These are phyloP conservation scores for Krasilnikovozyma curviuscula DNA, from an alignment of 768 basidiomycete genomes.

Conservation along the genomic window DNA sequence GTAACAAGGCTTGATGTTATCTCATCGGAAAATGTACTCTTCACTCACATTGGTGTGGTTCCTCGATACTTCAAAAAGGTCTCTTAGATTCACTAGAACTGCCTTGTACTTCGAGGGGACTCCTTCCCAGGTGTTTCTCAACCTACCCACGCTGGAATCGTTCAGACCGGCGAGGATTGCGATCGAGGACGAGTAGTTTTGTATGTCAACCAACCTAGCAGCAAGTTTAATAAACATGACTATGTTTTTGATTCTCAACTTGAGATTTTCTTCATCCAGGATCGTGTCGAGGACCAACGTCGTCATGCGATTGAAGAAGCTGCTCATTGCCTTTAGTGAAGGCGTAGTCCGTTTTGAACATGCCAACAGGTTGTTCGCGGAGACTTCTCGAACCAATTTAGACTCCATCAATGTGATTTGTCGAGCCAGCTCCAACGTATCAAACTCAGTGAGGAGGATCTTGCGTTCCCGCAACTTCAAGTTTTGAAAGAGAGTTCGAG, in stretches of 20 bases:
- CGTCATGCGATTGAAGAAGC: slow-evolving; percentile 46
- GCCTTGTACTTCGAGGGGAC: slow-evolving; percentile 72
- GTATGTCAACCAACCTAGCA: slow-evolving; percentile 52
- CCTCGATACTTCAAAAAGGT: slow-evolving; percentile 55
- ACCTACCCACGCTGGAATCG: slow-evolving; percentile 77
- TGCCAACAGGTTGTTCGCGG: slow-evolving; percentile 11
- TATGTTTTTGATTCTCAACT: slow-evolving; percentile 54
- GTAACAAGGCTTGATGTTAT: neutral
- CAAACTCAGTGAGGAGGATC: slow-evolving; percentile 58
- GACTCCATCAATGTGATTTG: slow-evolving; percentile 91
- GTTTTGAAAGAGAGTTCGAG: neutral
- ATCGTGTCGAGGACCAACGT: slow-evolving; percentile 84
- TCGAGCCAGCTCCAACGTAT: slow-evolving; percentile 72
- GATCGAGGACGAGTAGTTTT: slow-evolving; percentile 82
- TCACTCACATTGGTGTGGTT: slow-evolving; percentile 28
- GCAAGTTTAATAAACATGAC: slow-evolving; percentile 90
- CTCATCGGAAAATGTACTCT: neutral
- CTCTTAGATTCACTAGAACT: slow-evolving; percentile 58
- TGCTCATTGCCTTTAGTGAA: slow-evolving; percentile 56
- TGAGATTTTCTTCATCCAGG: slow-evolving; percentile 69
- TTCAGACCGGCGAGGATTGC: slow-evolving; percentile 87
- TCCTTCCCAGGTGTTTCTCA: slow-evolving; percentile 81
- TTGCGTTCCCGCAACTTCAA: too few species aligned
- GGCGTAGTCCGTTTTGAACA: slow-evolving; percentile 11
- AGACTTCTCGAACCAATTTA: slow-evolving; percentile 56